These are phyloP conservation scores for Trichoderma sp. DNA, from an alignment of 2,329 filamentous ascomycete genomes.

Conservation along the genomic window DNA sequence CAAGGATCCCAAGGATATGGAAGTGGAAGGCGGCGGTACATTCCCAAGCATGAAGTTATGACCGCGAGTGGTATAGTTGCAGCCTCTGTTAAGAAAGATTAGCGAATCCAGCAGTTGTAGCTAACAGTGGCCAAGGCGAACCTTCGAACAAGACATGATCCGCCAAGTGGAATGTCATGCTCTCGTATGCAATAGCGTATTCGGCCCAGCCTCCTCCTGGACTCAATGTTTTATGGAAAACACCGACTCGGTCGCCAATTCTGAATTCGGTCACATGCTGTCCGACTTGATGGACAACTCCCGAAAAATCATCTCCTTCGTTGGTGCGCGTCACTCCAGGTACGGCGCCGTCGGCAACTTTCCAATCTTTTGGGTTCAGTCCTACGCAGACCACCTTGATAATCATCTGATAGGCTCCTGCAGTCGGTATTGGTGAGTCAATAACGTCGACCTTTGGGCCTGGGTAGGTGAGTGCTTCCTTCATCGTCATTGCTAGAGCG, in stretches of 20 bases:
- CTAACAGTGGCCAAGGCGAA: conserved; percentile 5
- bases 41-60: conserved; percentile 50
- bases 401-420: conserved; percentile 29
- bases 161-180: conserved; percentile 58
- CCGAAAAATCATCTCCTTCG: conserved; percentile 33
- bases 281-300: conserved; percentile 30
- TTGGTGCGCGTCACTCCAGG: conserved; percentile 23
- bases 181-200: conserved; percentile 57
- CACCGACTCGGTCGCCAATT: conserved; percentile 47
- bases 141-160: conserved; percentile 49
- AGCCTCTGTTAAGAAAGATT: background rate
- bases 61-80: conserved; percentile 33
- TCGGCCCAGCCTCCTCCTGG: conserved; percentile 58
- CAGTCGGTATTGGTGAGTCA: conserved; percentile 15
- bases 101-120: background rate
- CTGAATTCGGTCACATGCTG: conserved; percentile 27
- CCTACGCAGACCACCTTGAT: conserved; percentile 29
- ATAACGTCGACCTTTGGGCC: conserved; percentile 8
- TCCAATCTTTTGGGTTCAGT: conserved; percentile 34
- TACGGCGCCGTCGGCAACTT: conserved; percentile 22
- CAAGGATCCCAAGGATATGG: background rate
- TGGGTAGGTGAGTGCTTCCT: conserved; percentile 8
- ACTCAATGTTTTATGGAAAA: conserved; percentile 39
- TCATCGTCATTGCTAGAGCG: conserved; percentile 5
- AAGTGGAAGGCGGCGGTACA: conserved; percentile 15